phyloP scores from a whole-genome alignment of 2,329 filamentous ascomycete species.

The Trichoderma afroharzianum region DNA sequence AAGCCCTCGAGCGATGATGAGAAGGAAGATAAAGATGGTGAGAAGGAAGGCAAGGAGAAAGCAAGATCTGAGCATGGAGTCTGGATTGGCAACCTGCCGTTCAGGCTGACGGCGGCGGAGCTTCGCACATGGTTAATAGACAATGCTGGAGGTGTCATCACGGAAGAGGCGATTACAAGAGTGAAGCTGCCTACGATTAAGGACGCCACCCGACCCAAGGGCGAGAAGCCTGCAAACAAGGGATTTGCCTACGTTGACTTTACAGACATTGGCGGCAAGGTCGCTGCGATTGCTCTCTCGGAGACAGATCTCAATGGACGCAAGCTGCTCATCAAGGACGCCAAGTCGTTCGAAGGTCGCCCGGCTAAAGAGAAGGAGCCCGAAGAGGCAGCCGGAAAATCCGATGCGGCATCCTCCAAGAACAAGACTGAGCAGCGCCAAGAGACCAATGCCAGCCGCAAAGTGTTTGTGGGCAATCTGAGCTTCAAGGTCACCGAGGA shows the following conservation, averaged over 20 bases:
- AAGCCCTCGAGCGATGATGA: conserved; percentile 38
- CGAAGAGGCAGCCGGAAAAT: conserved; percentile 26
- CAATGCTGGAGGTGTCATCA: conserved; percentile 62
- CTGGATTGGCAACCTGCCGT: conserved; percentile 96
- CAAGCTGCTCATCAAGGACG: conserved; percentile 87
- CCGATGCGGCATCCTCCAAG: conserved; percentile 30
- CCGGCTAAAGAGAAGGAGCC: conserved; percentile 60
- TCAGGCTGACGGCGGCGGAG: conserved; percentile 68
- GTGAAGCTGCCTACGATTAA: conserved; percentile 72
- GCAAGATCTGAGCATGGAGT: conserved; percentile 76
- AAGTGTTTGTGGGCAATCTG: conserved; percentile 89
- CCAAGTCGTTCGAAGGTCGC: conserved; percentile 85
- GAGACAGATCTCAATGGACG: conserved; percentile 75
- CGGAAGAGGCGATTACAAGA: conserved; percentile 72
- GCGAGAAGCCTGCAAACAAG: conserved; percentile 59
- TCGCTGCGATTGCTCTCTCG: conserved; percentile 79
- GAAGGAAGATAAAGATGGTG: conserved; percentile 33
- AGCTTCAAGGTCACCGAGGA: conserved; percentile 80
- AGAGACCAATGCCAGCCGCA: conserved; percentile 63
- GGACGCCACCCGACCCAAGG: conserved; percentile 38
- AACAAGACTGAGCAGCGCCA: conserved; percentile 34
- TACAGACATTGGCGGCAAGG: conserved; percentile 61
- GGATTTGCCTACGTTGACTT: conserved; percentile 98
- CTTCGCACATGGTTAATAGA: conserved; percentile 77
- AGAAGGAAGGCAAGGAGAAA: conserved; percentile 43